These are phyloP conservation scores for Ceratobasidium sp. DNA, from an alignment of 1,284 basidiomycete genomes.

Conservation along the genomic window DNA sequence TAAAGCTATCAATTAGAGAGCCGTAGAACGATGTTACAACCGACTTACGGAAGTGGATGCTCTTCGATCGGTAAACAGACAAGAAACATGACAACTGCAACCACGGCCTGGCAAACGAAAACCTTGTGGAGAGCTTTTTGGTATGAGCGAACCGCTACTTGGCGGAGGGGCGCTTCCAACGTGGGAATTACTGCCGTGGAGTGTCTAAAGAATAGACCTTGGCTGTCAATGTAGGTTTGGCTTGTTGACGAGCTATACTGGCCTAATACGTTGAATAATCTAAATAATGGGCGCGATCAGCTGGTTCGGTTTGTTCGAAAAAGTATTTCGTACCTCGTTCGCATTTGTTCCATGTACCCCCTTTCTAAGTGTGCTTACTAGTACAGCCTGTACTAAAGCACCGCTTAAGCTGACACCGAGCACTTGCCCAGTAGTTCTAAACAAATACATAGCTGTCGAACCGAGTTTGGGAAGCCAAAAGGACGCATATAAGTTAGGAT, in stretches of 20 bases:
- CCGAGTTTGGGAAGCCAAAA: not conserved
- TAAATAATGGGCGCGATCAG: not conserved
- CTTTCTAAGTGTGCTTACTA: slow-evolving; percentile 74
- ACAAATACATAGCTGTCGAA: slow-evolving; percentile 68
- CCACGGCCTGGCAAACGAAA: slow-evolving; percentile 81
- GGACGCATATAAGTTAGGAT: slow-evolving; percentile 45
- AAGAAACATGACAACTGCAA: slow-evolving; percentile 72
- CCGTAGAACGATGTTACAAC: slow-evolving; percentile 1
- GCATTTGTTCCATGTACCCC: slow-evolving; percentile 82
- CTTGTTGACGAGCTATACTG: not conserved
- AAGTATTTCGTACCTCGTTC: slow-evolving; percentile 67
- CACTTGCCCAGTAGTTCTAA: slow-evolving; percentile 91
- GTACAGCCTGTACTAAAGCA: slow-evolving; percentile 80
- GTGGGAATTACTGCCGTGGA: slow-evolving; percentile 82
- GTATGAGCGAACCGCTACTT: slow-evolving; percentile 86
- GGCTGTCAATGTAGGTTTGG: not conserved
- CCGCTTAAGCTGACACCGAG: slow-evolving; percentile 88
- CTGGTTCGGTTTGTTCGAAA: not conserved
- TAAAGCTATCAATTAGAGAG: slow-evolving; percentile 8
- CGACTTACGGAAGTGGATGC: slow-evolving; percentile 74
- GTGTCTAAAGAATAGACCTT: slow-evolving; percentile 59
- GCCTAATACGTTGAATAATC: slow-evolving; percentile 50
- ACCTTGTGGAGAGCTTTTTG: slow-evolving; percentile 84
- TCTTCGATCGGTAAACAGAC: slow-evolving; percentile 81
- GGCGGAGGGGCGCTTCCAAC: slow-evolving; percentile 71